Conservation (phyloP, 148 eudicot genomes). For the Mesembryanthemum crystallinum region DNA sequence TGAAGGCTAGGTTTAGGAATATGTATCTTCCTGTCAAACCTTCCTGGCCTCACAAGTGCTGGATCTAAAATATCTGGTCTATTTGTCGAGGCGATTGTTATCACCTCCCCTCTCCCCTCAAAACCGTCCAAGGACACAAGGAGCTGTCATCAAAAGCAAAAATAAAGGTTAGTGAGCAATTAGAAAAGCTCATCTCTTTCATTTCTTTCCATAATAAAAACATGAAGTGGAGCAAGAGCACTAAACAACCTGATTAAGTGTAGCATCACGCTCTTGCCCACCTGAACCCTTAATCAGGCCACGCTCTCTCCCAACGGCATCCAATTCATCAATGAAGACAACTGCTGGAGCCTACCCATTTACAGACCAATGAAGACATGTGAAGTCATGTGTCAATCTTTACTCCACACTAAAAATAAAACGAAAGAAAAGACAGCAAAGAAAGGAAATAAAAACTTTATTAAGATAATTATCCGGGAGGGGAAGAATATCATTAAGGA, state of each 20-base stretch:
- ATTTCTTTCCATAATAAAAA: constrained; percentile 11
- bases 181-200: neutral
- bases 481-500: neutral
- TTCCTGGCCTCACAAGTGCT: constrained; percentile 93
- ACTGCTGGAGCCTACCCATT: constrained; percentile 81
- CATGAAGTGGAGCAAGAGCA: constrained; percentile 6
- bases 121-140: constrained; percentile 95
- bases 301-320: constrained; percentile 99
- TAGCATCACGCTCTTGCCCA: constrained; percentile 99
- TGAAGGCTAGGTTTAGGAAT: constrained; percentile 86
- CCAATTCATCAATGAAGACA: constrained; percentile 96
- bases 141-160: constrained; percentile 45
- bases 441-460: neutral
- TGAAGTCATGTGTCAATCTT: neutral
- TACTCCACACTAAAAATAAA: constrained; percentile 1
- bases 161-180: constrained; percentile 4
- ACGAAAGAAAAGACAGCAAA: neutral
- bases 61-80: constrained; percentile 94
- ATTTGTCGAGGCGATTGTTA: constrained; percentile 94
- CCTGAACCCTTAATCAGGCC: constrained; percentile 96
- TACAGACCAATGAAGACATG: constrained; percentile 19
- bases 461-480: neutral
- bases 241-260: constrained; percentile 77
- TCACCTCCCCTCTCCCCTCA: constrained; percentile 95
- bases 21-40: constrained; percentile 83